These are phyloP conservation scores for Nothomitra cinnamomea DNA, from an alignment of 2,329 filamentous ascomycete genomes.

Conservation along the genomic window DNA sequence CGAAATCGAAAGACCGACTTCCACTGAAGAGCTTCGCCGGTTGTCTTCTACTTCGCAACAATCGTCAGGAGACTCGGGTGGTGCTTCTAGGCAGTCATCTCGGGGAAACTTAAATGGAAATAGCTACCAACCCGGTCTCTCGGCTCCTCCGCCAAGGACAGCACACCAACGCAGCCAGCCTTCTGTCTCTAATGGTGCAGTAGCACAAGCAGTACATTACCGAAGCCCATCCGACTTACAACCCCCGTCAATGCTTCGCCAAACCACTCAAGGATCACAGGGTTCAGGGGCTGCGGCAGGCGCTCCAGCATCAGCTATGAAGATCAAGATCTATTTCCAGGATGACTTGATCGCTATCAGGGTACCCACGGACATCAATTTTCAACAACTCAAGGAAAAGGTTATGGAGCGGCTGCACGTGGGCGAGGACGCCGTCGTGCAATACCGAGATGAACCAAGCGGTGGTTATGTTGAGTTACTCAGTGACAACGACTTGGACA, in stretches of 20 bases:
- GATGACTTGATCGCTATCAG: conserved; percentile 84
- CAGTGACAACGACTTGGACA: conserved; percentile 65
- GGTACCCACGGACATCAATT: conserved; percentile 65
- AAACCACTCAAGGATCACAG: conserved; percentile 20
- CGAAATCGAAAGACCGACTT: conserved; percentile 58
- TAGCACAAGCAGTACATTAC: conserved; percentile 19
- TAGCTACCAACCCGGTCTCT: conserved; percentile 35
- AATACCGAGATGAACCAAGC: conserved; percentile 71
- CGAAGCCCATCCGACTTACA: conserved; percentile 14
- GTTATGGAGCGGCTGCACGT: conserved; percentile 72
- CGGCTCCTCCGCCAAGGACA: conserved; percentile 29
- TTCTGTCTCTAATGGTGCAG: conserved; percentile 18
- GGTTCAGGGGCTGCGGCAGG: conserved; percentile 28
- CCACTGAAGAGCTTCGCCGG: conserved; percentile 50
- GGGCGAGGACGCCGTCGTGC: conserved; percentile 54
- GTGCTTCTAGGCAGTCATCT: conserved; percentile 48
- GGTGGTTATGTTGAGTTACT: conserved; percentile 58
- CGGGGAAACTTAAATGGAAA: conserved; percentile 44
- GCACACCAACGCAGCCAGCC: conserved; percentile 25
- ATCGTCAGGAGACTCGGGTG: conserved; percentile 45
- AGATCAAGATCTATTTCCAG: conserved; percentile 90
- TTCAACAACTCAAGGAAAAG: conserved; percentile 64
- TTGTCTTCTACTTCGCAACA: conserved; percentile 53
- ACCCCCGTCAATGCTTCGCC: conserved; percentile 19
- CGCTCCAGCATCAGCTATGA: conserved; percentile 44